Evolutionary conservation across 768 basidiomycete species (phyloP), one percentile per base, ranked within the genome.

Genomic region (Cystofilobasidium ferigula): DNA sequence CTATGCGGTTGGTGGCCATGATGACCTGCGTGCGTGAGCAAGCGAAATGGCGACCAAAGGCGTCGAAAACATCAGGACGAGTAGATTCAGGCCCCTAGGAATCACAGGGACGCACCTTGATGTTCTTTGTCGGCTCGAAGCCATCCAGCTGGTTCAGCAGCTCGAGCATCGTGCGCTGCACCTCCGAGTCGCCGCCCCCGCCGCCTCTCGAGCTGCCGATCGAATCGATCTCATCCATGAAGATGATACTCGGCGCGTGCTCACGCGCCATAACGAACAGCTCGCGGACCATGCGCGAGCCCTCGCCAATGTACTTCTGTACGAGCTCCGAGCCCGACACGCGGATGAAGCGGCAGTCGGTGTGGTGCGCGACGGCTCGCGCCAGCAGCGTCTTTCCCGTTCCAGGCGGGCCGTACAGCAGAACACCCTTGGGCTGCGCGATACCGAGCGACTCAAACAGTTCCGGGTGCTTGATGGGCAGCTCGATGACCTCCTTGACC

Each of bases 221-320:
- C 24, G 89, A 91, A 78, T 98, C 94, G 70, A 98, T 97, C 78
- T 97, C 94, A 75, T 97, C 94, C 93, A 98, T 95, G 80, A 98
- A 97, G 75, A 98, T 95, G 78, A 98, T 95, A 76, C 87, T 88
- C 40, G 94, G 94, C 38, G 94, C 94, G 73, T 95, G 91, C 75
- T 97, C 94, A 69, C 92, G 78, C 3, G 94, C 94, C 94, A 95
- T 97, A 68, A 95, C 91, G 80, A 98, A 98, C 66, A 98, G 77
- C 78, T 97, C 94, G 61, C 94, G 83, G 42, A 97, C 93, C 93
- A 95, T 97, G 68, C 93, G 80, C 69, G 86, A 88, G 26, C 93
- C 92, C 79, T 97, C 94, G 56, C 94, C 94, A 71, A 97, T 95
- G 73, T 97, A 98, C 80, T 95, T 97, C 78, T 97, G 92, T 69